A percentile compares a stretch with the other conserved stretches of the same genome.
phyloP scores from a whole-genome alignment of 257 asterid genomes.

The Thymus mandschuricus region DNA sequence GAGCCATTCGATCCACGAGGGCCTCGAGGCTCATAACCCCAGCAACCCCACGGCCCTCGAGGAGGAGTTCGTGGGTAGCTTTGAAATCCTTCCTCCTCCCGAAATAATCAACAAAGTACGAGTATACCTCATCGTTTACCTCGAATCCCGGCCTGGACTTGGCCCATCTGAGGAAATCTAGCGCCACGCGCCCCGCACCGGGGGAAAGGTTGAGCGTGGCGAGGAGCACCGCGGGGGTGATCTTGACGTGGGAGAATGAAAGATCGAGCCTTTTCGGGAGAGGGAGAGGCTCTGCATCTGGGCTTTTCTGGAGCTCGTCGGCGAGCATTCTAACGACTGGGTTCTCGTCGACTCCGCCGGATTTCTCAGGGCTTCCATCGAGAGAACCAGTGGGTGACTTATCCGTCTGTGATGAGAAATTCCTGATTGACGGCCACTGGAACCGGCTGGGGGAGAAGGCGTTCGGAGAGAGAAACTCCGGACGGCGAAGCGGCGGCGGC shows the following conservation, averaged over 20 bases:
- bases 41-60: conserved; percentile 50
- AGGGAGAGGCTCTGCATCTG: conserved; percentile 64
- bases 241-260: conserved; percentile 67
- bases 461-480: conserved; percentile 21
- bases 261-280: conserved; percentile 73
- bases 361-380: conserved; percentile 22
- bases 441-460: conserved; percentile 9
- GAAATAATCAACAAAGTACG: conserved; percentile 69
- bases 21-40: conserved; percentile 67
- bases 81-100: conserved; percentile 95
- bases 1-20: conserved; percentile 69
- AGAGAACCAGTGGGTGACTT: background rate
- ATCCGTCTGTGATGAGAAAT: conserved; percentile 46
- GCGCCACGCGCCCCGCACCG: conserved; percentile 66
- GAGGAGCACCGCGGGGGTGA: conserved; percentile 53
- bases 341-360: conserved; percentile 41
- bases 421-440: conserved; percentile 35
- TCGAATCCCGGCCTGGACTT: conserved; percentile 53
- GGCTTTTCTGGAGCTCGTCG: conserved; percentile 57
- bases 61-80: conserved; percentile 71
- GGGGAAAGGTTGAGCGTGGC: conserved; percentile 64
- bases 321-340: conserved; percentile 48
- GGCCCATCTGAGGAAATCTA: conserved; percentile 83
- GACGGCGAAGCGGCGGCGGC: conserved; percentile 20
- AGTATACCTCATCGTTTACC: conserved; percentile 58